Evolutionary conservation across 1,284 basidiomycete genomes (phyloP).

Genomic region (Termitomyces sp.): DNA sequence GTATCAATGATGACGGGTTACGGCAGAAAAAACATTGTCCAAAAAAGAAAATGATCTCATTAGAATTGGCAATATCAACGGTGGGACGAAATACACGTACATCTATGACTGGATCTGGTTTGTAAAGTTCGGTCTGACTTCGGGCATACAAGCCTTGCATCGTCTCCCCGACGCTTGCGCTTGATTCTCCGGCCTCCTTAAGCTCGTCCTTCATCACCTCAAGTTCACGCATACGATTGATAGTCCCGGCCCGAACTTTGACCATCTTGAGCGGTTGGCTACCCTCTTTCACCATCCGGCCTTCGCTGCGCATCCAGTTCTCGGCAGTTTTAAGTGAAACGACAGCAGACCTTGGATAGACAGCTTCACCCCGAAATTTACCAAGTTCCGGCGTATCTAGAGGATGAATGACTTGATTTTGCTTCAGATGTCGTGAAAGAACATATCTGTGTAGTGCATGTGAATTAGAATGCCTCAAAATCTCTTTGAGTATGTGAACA

Average conservation of each 20-base stretch:
- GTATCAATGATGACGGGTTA: constrained; percentile 4
- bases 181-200: constrained; percentile 38
- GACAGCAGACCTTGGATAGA: constrained; percentile 86
- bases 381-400: constrained; percentile 65
- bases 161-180: constrained; percentile 47
- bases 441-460: constrained; percentile 60
- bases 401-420: constrained; percentile 82
- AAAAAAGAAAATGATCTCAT: neutral
- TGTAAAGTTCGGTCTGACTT: constrained; percentile 82
- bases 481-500: constrained; percentile 9
- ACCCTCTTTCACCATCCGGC: constrained; percentile 68
- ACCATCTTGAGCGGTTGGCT: constrained; percentile 88
- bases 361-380: constrained; percentile 88
- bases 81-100: constrained; percentile 41
- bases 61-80: constrained; percentile 5
- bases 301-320: constrained; percentile 88
- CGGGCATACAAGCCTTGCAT: constrained; percentile 87
- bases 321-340: constrained; percentile 85
- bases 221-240: constrained; percentile 78
- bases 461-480: constrained; percentile 7
- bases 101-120: constrained; percentile 76
- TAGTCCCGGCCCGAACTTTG: constrained; percentile 82
- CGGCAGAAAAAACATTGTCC: neutral
- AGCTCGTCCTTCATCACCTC: constrained; percentile 58
- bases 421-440: constrained; percentile 83